These are phyloP conservation scores for Macrolepiota albuminosa DNA, from an alignment of 768 basidiomycete species.

Conservation along the genomic window DNA sequence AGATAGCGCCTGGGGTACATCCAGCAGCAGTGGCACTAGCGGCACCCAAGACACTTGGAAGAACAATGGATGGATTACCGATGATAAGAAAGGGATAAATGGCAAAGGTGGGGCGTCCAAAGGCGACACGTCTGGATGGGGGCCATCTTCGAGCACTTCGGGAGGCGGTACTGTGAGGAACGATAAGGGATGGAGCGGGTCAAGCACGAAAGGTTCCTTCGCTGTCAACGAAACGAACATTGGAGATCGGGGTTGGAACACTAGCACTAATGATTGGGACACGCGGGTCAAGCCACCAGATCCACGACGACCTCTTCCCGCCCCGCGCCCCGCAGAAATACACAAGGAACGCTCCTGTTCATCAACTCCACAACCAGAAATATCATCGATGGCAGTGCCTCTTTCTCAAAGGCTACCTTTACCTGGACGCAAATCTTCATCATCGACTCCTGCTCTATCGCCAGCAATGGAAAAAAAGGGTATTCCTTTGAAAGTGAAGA, in stretches of 20 bases:
- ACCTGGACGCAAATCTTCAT: neutral
- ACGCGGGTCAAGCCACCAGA: neutral
- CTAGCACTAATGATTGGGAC: slow-evolving; percentile 1
- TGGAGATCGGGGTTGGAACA: slow-evolving; percentile 1
- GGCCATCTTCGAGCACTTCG: neutral
- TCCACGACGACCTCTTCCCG: neutral
- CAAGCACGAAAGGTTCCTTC: neutral
- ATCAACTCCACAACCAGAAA: neutral
- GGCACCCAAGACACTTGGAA: neutral
- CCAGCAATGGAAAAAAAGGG: neutral
- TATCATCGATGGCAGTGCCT: neutral
- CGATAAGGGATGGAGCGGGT: neutral
- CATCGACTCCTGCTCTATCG: neutral
- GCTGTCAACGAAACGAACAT: neutral
- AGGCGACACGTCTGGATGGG: slow-evolving; percentile 1
- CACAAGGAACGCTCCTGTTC: neutral
- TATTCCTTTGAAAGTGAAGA: slow-evolving; percentile 5
- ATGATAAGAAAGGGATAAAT: neutral
- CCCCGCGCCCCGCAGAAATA: neutral
- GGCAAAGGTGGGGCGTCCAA: neutral
- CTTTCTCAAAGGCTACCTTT: neutral
- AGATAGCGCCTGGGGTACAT: slow-evolving; percentile 1
- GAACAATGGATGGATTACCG: slow-evolving; percentile 5
- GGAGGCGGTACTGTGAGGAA: neutral
- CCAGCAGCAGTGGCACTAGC: neutral